Evolutionary conservation across 2,329 filamentous ascomycete species (phyloP).

Genomic region (Aspergillus sp.): DNA sequence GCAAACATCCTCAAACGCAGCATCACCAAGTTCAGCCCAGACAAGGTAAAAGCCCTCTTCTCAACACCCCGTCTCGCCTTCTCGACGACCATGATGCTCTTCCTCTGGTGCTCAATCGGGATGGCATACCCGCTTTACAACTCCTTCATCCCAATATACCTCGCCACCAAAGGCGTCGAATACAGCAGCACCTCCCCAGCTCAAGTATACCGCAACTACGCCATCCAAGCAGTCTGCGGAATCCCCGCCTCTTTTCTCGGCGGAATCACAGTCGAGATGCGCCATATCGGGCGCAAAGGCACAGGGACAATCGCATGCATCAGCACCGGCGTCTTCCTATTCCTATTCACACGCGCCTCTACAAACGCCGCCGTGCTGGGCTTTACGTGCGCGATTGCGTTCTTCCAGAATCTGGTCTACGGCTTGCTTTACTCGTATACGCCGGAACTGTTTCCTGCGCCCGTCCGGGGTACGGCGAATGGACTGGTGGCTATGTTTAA

Average conservation of each 20-base stretch:
- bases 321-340: conserved; percentile 54
- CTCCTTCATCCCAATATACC: conserved; percentile 68
- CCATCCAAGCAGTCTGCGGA: conserved; percentile 64
- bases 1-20: too few species aligned
- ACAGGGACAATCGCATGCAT: background rate
- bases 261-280: background rate
- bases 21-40: too few species aligned
- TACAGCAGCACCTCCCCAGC: conserved; percentile 56
- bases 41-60: background rate
- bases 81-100: conserved; percentile 22
- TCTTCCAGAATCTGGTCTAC: conserved; percentile 49
- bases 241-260: conserved; percentile 66
- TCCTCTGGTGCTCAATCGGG: conserved; percentile 41
- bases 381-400: background rate
- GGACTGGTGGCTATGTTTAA: conserved; percentile 44
- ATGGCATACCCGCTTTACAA: conserved; percentile 69
- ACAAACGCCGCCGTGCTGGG: conserved; percentile 55
- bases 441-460: conserved; percentile 55
- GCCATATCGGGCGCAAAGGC: background rate
- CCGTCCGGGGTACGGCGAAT: conserved; percentile 52
- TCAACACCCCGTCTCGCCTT: background rate
- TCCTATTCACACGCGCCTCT: conserved; percentile 63
- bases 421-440: conserved; percentile 57
- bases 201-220: conserved; percentile 70
- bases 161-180: conserved; percentile 58